Evolutionary conservation across 441 rosid species (phyloP), one percentile per base, ranked within the genome.

Genomic region (Erodium trifolium): DNA sequence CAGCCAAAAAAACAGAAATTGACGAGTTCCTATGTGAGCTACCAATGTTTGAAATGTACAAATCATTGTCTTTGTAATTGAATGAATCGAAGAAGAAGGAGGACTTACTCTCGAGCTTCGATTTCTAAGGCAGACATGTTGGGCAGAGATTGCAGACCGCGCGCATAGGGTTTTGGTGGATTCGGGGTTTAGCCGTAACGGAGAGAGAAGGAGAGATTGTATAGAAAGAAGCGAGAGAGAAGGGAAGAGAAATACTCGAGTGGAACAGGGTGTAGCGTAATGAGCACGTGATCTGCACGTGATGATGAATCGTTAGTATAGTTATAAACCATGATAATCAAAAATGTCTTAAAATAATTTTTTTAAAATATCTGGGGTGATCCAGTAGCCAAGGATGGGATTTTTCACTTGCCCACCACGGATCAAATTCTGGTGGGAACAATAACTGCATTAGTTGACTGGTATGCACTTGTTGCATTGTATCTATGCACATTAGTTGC

Each of bases 71-170:
- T 14, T 47, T 47, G n/a, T 47, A 3, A 47, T 47, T 47, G 10
- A 0, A 13, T 47, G 14, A 35, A 19, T 17, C 9, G 60, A 69
- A 66, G 49, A 49, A 60, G 1, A 66, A 70, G 0, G 57, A 72
- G 6, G 55, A 71, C 96, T 81, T 77, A 94, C 97, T 92, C 97
- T 70, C 92, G 89, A 75, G 99, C 96, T 81, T 94, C 97, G 78
- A 94, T 92, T 84, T 91, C 97, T 63, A 90, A 81, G 41, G 94
- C 82, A 11, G 78, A 76, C 96, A 90, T 92, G 68, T 77, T 80
- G 53, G 53, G 76, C 2, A 11, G 45, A 63, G 35, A 63, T 37
- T 37, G 41, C 41, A 37, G 41, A 37, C 41, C 41, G 37, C 11
- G 16, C 41, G 16, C 14, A 8, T 63, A 63, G 66, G 66, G 66